Conservation (phyloP, 2,329 filamentous ascomycete species). For the Hypoxylon sp. region DNA sequence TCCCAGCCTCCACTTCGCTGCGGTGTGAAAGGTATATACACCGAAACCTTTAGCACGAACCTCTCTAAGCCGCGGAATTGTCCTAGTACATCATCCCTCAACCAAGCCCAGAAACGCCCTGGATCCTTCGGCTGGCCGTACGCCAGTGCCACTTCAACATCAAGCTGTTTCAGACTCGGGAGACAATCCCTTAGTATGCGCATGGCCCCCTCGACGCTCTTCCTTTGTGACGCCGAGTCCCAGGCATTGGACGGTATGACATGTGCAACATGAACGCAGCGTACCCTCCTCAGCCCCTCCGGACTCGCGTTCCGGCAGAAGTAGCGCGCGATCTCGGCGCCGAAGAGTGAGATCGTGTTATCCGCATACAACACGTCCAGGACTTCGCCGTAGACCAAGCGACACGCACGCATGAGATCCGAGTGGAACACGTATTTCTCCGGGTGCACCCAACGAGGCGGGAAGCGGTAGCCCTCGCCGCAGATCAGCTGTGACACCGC, state of each 20-base stretch:
- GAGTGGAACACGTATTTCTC: constrained; percentile 11
- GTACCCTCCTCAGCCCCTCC: constrained; percentile 38
- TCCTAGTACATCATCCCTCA: constrained; percentile 36
- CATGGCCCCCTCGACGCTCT: constrained; percentile 20
- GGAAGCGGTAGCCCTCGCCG: constrained; percentile 19
- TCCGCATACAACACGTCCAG: constrained; percentile 38
- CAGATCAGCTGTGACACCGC: constrained; percentile 29
- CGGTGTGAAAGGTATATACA: constrained; percentile 19
- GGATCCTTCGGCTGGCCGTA: constrained; percentile 40
- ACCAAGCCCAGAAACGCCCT: constrained; percentile 40
- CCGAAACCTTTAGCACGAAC: constrained; percentile 41
- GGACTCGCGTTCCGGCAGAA: constrained; percentile 45
- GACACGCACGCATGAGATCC: constrained; percentile 39
- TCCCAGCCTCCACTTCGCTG: neutral
- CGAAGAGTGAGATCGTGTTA: constrained; percentile 43
- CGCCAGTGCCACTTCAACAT: constrained; percentile 38
- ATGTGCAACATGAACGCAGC: constrained; percentile 37
- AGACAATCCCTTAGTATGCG: constrained; percentile 24
- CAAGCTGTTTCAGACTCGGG: constrained; percentile 36
- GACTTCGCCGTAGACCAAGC: constrained; percentile 34
- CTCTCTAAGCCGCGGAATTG: constrained; percentile 36
- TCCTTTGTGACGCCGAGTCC: constrained; percentile 23
- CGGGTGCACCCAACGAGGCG: constrained; percentile 4
- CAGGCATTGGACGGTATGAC: constrained; percentile 21
- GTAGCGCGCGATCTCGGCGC: constrained; percentile 40